A percentile compares a stretch with the other conserved stretches of the same genome.
Conservation (phyloP, 345 rosid genomes). For the Lepidium africanum region DNA sequence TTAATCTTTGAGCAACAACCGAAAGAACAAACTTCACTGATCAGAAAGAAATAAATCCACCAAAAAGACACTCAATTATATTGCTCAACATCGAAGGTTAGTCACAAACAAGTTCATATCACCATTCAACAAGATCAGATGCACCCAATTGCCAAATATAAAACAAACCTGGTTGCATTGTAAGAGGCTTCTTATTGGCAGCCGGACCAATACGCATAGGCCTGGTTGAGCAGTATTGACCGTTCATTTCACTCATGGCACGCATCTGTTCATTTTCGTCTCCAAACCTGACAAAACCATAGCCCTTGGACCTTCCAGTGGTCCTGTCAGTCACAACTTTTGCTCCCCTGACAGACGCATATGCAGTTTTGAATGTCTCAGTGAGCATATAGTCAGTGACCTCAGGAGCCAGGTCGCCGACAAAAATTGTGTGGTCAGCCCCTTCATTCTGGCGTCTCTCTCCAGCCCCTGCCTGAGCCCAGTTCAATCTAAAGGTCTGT, state of each 20-base stretch:
- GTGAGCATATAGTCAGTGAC: constrained; percentile 63
- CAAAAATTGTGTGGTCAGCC: constrained; percentile 70
- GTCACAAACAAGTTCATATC: neutral
- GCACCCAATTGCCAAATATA: neutral
- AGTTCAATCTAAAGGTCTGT: constrained; percentile 75
- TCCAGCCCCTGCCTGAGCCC: constrained; percentile 90
- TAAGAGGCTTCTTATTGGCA: constrained; percentile 64
- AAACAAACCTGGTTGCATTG: constrained; percentile 63
- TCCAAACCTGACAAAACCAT: constrained; percentile 90
- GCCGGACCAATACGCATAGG: constrained; percentile 95
- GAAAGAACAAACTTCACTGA: constrained; percentile 20
- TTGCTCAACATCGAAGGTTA: neutral
- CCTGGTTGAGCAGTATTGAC: constrained; percentile 71
- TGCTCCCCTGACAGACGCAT: constrained; percentile 77
- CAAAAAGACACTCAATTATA: constrained; percentile 26
- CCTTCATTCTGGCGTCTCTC: constrained; percentile 83
- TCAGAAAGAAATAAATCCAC: neutral
- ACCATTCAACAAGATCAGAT: neutral
- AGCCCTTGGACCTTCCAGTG: constrained; percentile 91
- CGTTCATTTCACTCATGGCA: constrained; percentile 95
- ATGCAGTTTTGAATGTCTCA: constrained; percentile 59
- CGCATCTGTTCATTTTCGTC: constrained; percentile 78
- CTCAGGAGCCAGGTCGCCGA: constrained; percentile 92
- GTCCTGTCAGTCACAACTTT: constrained; percentile 82
- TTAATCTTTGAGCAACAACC: constrained; percentile 40